A percentile compares a stretch with the other conserved stretches of the same genome.
Evolutionary conservation across 176 grass and related monocot genomes (phyloP).

Genomic region (Urochloa ruziziensis): DNA sequence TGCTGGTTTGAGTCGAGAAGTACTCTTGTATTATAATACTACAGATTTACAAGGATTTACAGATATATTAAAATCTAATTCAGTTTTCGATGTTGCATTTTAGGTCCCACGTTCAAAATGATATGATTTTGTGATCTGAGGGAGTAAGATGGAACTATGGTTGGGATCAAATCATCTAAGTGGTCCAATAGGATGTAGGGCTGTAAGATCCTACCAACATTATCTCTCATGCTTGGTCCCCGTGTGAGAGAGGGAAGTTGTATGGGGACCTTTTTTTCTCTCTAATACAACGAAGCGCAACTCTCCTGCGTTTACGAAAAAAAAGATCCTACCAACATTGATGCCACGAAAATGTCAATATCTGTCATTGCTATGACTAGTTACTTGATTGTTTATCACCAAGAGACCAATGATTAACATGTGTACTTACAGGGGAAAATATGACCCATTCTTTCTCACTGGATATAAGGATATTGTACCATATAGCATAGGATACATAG

Average conservation of each 20-base stretch:
- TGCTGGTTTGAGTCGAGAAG: background rate
- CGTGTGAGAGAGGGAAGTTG: too few relatives aligned
- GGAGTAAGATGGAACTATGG: background rate
- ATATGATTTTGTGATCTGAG: background rate
- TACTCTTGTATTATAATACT: background rate
- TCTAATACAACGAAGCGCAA: too few relatives aligned
- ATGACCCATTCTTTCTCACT: background rate
- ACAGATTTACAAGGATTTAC: background rate
- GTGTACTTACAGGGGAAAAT: background rate
- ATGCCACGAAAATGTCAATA: background rate
- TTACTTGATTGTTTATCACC: background rate
- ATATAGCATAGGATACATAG: background rate
- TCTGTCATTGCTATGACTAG: background rate
- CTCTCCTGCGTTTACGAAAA: too few relatives aligned
- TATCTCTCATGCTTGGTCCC: too few relatives aligned
- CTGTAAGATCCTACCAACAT: background rate
- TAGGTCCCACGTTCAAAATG: background rate
- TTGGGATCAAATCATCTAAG: background rate
- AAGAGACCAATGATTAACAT: background rate
- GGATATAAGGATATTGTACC: background rate
- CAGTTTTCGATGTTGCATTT: background rate
- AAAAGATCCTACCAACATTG: background rate
- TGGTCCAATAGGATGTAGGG: background rate
- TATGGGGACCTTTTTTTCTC: too few relatives aligned
- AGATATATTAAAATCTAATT: background rate